phyloP scores from a whole-genome alignment of 345 rosid genomes.

The Laguncularia racemosa region DNA sequence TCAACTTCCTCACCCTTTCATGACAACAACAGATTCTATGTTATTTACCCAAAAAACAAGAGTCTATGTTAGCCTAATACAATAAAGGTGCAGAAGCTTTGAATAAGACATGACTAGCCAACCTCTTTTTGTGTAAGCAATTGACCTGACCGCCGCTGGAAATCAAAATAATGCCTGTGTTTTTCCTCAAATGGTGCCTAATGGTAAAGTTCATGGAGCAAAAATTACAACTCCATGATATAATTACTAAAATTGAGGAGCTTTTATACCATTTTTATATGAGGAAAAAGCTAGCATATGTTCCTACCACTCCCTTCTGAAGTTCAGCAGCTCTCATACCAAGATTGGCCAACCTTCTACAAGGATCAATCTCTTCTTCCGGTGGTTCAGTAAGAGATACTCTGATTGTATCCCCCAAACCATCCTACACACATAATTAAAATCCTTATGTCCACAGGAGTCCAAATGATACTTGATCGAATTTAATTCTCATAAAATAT shows the following conservation, averaged over 20 bases:
- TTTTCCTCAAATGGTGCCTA: constrained; percentile 97
- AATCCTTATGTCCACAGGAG: constrained; percentile 4
- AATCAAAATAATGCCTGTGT: constrained; percentile 87
- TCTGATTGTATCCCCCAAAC: constrained; percentile 96
- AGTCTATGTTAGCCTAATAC: neutral
- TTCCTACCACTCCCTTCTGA: constrained; percentile 90
- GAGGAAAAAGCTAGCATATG: constrained; percentile 9
- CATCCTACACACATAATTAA: constrained; percentile 54
- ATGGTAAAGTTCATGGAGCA: constrained; percentile 6
- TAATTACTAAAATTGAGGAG: constrained; percentile 6
- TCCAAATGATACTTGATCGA: neutral
- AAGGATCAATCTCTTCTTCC: constrained; percentile 96
- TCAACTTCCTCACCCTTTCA: constrained; percentile 90
- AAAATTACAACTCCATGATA: neutral
- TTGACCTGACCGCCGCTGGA: constrained; percentile 79
- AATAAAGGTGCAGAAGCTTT: neutral
- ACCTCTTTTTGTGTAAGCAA: constrained; percentile 90
- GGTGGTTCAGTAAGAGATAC: constrained; percentile 96
- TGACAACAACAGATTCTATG: neutral
- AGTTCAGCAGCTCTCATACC: constrained; percentile 75
- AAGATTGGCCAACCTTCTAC: constrained; percentile 81
- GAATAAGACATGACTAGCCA: neutral
- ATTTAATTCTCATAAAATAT: neutral
- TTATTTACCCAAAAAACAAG: neutral
- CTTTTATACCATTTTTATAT: constrained; percentile 3